Evolutionary conservation across 106 monocot species (phyloP).

Genomic region (Acorus calamus): DNA sequence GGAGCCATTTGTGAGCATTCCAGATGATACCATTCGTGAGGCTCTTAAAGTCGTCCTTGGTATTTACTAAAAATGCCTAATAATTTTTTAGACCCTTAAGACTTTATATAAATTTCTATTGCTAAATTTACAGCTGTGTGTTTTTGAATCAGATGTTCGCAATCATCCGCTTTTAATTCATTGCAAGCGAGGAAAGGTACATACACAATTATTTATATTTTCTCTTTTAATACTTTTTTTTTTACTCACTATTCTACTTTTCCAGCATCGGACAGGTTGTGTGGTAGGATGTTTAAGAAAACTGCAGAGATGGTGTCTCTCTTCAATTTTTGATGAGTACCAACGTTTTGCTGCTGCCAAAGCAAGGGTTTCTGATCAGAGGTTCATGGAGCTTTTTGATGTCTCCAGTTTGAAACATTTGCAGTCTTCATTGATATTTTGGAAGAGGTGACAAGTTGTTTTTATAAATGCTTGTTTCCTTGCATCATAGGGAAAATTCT

Average conservation of each 20-base stretch:
- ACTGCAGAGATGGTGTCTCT: constrained; percentile 72
- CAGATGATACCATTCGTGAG: constrained; percentile 59
- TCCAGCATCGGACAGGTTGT: constrained; percentile 83
- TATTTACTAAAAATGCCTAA: constrained; percentile 13
- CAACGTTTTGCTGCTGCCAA: constrained; percentile 76
- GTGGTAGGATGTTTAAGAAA: constrained; percentile 77
- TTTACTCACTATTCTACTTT: not conserved
- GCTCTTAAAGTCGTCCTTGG: constrained; percentile 79
- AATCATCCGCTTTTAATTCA: constrained; percentile 83
- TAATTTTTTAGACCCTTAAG: too few relatives aligned
- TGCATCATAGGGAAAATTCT: too few relatives aligned
- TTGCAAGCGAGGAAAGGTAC: constrained; percentile 83
- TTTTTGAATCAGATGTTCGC: constrained; percentile 36
- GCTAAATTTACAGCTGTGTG: not conserved
- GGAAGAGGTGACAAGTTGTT: not conserved
- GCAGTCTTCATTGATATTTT: constrained; percentile 24
- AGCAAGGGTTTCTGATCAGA: constrained; percentile 68
- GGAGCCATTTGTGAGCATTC: constrained; percentile 69
- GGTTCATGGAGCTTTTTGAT: constrained; percentile 74
- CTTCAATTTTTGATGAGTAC: constrained; percentile 75
- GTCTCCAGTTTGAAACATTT: constrained; percentile 52
- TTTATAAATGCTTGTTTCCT: too few relatives aligned
- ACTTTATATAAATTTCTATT: too few relatives aligned
- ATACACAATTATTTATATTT: not conserved
- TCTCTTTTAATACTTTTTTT: not conserved